Evolutionary conservation across 805 yeast species (phyloP), one percentile per base, ranked within the genome.

Genomic region (Metschnikowia continentalis): DNA sequence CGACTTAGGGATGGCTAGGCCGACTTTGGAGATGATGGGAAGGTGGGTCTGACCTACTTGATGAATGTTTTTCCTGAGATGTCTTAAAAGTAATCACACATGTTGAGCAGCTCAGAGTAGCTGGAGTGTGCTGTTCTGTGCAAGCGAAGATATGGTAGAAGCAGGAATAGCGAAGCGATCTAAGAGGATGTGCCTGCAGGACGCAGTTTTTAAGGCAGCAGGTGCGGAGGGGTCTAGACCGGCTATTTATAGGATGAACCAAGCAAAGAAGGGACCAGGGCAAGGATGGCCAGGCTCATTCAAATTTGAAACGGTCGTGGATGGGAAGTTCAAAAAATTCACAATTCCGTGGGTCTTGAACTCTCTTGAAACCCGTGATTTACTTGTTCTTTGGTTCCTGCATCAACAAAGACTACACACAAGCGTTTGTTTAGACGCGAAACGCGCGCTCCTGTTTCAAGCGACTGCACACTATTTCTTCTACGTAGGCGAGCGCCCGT

Each of bases 191-290:
- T 42, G 38, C 32, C 19, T 44, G 47, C 40, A 44, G 47, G 40
- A 44, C 32, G 41, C 41, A 36, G 32, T 10, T 20, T n/a, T 20
- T n/a, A 22, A 40, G 35, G 43, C 30, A n/a, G 40, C 17, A 35
- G 20, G 47, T 35, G 47, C 47, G 47, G 40, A 36, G n/a, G 41
- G 32, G 39, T 23, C 47, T 44, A 44, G 47, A 44, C 32, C 47
- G 33, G 47, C 41, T 44, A 35, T 23, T 44, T 35, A 11, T 35
- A 17, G 40, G 32, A 7, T 10, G 6, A 2, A 10, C 20, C 19
- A 5, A 7, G 7, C 20, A 11, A 11, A 20, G 11, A n/a, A 14
- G 15, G 8, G 35, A n/a, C 3, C 15, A 23, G 10, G 19, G 30
- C 13, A n/a, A 17, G 6, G 14, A 10, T 3, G 14, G 19, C 32